phyloP scores from a whole-genome alignment of 169 alveolate species.

The Pseudocohnilembus persalinus region DNA sequence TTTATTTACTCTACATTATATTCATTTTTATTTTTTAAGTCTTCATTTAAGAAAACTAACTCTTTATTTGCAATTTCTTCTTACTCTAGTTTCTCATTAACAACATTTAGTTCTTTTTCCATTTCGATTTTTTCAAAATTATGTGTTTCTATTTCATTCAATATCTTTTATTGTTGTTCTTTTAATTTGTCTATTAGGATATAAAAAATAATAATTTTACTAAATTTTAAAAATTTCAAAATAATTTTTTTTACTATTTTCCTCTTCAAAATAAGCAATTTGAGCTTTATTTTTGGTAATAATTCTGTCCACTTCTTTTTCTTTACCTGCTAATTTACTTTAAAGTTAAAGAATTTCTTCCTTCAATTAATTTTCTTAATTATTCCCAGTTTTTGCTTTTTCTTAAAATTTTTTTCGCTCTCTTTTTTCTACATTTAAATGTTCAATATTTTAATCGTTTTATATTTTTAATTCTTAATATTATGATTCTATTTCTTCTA shows the following conservation, averaged over 20 bases:
- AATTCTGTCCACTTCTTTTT: neutral
- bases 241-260: no score
- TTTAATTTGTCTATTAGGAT: no score
- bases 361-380: neutral
- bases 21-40: neutral
- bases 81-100: neutral
- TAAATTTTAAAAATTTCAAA: no score
- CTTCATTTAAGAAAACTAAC: neutral
- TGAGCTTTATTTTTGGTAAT: neutral
- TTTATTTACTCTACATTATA: neutral
- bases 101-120: neutral
- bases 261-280: neutral
- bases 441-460: no score
- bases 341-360: no score
- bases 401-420: neutral
- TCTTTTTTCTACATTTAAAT: neutral
- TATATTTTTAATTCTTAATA: neutral
- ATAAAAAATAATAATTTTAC: no score
- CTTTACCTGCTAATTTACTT: neutral
- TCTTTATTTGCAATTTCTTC: neutral
- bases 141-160: neutral
- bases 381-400: neutral
- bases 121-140: neutral
- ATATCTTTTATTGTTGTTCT: neutral
- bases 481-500: neutral